These are phyloP conservation scores for Aspergillus campestris DNA, from an alignment of 495 filamentous ascomycete genomes.

Conservation along the genomic window DNA sequence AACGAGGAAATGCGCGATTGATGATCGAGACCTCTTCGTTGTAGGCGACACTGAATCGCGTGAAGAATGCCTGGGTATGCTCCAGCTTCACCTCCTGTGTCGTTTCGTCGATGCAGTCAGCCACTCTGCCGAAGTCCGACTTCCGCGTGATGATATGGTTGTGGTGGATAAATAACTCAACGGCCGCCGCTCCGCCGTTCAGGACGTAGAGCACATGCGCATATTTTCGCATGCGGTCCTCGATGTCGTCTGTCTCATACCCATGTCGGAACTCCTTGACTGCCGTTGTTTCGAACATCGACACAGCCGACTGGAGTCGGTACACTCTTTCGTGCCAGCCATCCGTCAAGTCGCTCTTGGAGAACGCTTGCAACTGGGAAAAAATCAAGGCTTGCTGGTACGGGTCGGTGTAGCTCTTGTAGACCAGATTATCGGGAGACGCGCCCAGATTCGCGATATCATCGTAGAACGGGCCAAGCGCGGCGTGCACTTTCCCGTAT, in stretches of 20 bases:
- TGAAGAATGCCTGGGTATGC: constrained; percentile 77
- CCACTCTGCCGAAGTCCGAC: constrained; percentile 62
- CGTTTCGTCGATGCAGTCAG: constrained; percentile 72
- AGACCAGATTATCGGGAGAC: constrained; percentile 75
- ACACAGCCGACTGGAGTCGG: constrained; percentile 62
- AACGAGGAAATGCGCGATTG: constrained; percentile 75
- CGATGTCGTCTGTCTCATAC: constrained; percentile 81
- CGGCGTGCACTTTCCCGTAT: constrained; percentile 83
- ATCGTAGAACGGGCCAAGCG: constrained; percentile 78
- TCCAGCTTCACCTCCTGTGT: constrained; percentile 54
- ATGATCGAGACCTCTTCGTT: constrained; percentile 82
- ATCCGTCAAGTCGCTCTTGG: constrained; percentile 67
- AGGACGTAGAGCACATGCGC: constrained; percentile 74
- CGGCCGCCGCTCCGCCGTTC: constrained; percentile 69
- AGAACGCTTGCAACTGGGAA: constrained; percentile 66
- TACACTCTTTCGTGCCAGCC: constrained; percentile 64
- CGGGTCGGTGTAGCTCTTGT: constrained; percentile 77
- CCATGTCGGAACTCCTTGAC: constrained; percentile 86
- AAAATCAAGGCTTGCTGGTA: constrained; percentile 84
- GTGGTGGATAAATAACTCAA: constrained; percentile 81
- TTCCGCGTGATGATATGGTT: constrained; percentile 72
- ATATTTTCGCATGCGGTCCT: constrained; percentile 81
- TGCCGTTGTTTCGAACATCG: constrained; percentile 85
- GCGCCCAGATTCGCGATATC: constrained; percentile 65
- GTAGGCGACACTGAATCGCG: constrained; percentile 57